phyloP scores from a whole-genome alignment of 2,329 filamentous ascomycete genomes.

The Keithomyces neogunnii region DNA sequence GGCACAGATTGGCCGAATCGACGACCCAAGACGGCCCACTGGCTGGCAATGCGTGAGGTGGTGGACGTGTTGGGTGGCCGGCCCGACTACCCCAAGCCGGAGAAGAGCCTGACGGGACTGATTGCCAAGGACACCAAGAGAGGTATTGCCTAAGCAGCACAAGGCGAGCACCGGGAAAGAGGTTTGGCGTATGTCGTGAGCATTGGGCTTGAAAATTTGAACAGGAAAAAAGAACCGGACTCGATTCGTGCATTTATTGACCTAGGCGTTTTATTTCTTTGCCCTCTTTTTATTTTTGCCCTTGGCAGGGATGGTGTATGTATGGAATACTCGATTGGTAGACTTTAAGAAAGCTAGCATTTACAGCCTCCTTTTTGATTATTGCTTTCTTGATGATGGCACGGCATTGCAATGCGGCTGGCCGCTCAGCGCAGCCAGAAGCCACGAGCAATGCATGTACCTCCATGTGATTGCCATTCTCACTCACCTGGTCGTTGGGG shows the following conservation, averaged over 20 bases:
- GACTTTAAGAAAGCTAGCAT: too few relatives aligned
- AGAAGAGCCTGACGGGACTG: slow-evolving; percentile 40
- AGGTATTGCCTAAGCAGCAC: slow-evolving; percentile 24
- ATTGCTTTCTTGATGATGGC: too few relatives aligned
- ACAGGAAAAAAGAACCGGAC: neutral
- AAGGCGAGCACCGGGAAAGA: neutral
- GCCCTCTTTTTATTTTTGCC: too few relatives aligned
- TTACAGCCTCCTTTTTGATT: too few relatives aligned
- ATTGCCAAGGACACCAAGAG: slow-evolving; percentile 54
- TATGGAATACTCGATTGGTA: too few relatives aligned
- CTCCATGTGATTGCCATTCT: neutral
- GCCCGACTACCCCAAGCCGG: slow-evolving; percentile 42
- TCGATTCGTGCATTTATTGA: neutral
- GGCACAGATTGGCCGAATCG: slow-evolving; percentile 93
- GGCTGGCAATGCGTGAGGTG: slow-evolving; percentile 69
- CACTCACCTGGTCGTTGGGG: too few relatives aligned
- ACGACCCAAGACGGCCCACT: slow-evolving; percentile 76
- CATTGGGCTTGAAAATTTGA: neutral
- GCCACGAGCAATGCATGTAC: too few relatives aligned
- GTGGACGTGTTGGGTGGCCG: slow-evolving; percentile 81
- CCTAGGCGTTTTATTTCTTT: neutral
- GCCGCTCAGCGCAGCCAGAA: too few relatives aligned
- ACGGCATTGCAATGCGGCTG: too few relatives aligned
- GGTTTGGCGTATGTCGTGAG: neutral
- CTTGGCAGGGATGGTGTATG: too few relatives aligned